Percentiles rank a stretch among this genome's conserved stretches.
Conservation (phyloP, 345 rosid species). For the Leavenworthia alabamica region DNA sequence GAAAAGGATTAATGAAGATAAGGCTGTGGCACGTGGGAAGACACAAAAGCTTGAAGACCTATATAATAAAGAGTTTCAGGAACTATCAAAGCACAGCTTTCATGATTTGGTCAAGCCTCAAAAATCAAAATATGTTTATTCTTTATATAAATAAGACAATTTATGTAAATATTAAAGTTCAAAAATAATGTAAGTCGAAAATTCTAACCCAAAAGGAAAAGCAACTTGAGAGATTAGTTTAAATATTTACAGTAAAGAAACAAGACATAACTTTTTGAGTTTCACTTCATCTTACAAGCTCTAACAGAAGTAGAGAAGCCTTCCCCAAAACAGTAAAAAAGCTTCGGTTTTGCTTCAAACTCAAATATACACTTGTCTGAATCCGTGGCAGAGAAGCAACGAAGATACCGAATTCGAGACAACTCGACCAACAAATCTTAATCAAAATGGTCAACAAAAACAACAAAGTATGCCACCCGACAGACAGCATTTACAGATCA, state of each 20-base stretch:
- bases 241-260: slow-evolving; percentile 13
- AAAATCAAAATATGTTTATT: neutral
- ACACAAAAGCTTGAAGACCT: neutral
- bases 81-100: neutral
- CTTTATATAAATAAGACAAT: too few relatives aligned
- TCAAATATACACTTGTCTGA: slow-evolving; percentile 10
- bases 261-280: slow-evolving; percentile 6
- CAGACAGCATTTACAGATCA: slow-evolving; percentile 14
- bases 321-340: slow-evolving; percentile 7
- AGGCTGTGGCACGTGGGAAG: too few relatives aligned
- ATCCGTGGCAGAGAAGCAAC: slow-evolving; percentile 28
- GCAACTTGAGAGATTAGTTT: slow-evolving; percentile 3
- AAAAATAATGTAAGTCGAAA: too few relatives aligned
- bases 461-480: neutral
- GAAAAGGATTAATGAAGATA: too few relatives aligned
- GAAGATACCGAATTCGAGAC: slow-evolving; percentile 16
- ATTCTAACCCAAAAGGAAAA: slow-evolving; percentile 2
- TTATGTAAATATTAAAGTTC: too few relatives aligned
- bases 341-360: slow-evolving; percentile 2
- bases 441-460: slow-evolving; percentile 23
- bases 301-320: neutral
- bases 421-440: slow-evolving; percentile 9
- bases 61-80: neutral
- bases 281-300: neutral
- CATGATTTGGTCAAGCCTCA: neutral